These are phyloP conservation scores for Austropuccinia psidii DNA, from an alignment of 1,284 basidiomycete species.

Conservation along the genomic window DNA sequence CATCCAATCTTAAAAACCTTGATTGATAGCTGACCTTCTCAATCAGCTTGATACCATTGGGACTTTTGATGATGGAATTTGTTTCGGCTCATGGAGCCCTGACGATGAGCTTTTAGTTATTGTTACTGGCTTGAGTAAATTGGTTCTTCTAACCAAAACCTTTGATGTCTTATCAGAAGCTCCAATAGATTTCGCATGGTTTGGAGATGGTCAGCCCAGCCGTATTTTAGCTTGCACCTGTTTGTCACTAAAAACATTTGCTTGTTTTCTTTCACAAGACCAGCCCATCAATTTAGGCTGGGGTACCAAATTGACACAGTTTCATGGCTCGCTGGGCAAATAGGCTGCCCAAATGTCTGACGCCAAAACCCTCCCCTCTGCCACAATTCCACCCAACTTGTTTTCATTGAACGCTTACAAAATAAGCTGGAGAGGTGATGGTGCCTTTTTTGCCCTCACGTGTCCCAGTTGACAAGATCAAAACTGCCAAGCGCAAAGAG, in stretches of 20 bases:
- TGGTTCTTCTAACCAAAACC: conserved; percentile 46
- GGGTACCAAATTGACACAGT: conserved; percentile 95
- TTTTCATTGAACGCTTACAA: conserved; percentile 1
- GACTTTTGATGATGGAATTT: conserved; percentile 46
- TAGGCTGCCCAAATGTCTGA: conserved; percentile 56
- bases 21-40: too few relatives aligned
- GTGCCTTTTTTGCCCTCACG: conserved; percentile 17
- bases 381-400: too few relatives aligned
- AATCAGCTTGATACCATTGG: conserved; percentile 39
- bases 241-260: too few relatives aligned
- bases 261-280: conserved; percentile 7
- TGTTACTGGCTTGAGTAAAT: conserved; percentile 41
- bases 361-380: too few relatives aligned
- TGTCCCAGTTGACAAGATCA: conserved; percentile 2
- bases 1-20: too few relatives aligned
- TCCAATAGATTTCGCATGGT: conserved; percentile 42
- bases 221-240: too few relatives aligned
- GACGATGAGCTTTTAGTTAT: conserved; percentile 47
- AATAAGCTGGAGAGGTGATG: conserved; percentile 21
- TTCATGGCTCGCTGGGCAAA: conserved; percentile 93
- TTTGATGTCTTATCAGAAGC: conserved; percentile 46
- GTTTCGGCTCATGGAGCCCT: conserved; percentile 46
- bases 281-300: conserved; percentile 54
- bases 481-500: too few relatives aligned
- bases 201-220: conserved; percentile 43